These are phyloP conservation scores for Microsporum ferrugineum DNA, from an alignment of 2,329 filamentous ascomycete species.

Conservation along the genomic window DNA sequence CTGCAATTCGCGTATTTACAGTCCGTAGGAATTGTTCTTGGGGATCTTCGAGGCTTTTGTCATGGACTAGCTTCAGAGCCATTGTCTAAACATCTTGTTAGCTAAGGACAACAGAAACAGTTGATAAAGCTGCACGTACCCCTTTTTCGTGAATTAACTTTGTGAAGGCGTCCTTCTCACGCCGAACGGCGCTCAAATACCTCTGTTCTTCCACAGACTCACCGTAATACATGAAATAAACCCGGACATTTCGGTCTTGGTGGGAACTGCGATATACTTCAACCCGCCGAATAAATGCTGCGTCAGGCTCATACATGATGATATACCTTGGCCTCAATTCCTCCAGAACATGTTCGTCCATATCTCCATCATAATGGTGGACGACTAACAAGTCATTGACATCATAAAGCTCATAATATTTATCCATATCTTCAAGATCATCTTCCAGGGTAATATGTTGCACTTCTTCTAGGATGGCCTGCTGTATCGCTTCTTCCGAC, in stretches of 20 bases:
- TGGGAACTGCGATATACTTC: conserved; percentile 96
- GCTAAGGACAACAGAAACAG: background rate
- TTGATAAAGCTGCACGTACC: conserved; percentile 23
- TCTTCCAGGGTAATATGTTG: conserved; percentile 59
- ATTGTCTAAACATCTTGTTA: conserved; percentile 45
- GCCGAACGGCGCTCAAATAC: conserved; percentile 77
- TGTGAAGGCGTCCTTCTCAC: conserved; percentile 93
- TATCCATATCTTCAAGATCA: conserved; percentile 79
- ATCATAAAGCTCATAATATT: conserved; percentile 82
- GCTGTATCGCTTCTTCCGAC: conserved; percentile 62
- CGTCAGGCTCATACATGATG: conserved; percentile 96
- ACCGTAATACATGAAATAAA: conserved; percentile 95
- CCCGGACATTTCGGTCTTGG: conserved; percentile 72
- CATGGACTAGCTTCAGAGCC: conserved; percentile 73
- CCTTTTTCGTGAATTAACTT: conserved; percentile 89
- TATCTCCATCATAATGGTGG: conserved; percentile 88
- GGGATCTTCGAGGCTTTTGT: conserved; percentile 62
- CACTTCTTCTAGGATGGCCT: conserved; percentile 54
- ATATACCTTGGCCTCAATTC: conserved; percentile 89
- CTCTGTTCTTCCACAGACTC: conserved; percentile 91
- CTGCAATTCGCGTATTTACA: conserved; percentile 91
- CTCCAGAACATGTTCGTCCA: conserved; percentile 92
- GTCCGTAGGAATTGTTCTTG: conserved; percentile 89
- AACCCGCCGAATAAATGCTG: conserved; percentile 83
- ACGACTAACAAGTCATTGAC: conserved; percentile 81